phyloP scores from a whole-genome alignment of 2,329 filamentous ascomycete genomes.

The Sporothrix variecibatus region DNA sequence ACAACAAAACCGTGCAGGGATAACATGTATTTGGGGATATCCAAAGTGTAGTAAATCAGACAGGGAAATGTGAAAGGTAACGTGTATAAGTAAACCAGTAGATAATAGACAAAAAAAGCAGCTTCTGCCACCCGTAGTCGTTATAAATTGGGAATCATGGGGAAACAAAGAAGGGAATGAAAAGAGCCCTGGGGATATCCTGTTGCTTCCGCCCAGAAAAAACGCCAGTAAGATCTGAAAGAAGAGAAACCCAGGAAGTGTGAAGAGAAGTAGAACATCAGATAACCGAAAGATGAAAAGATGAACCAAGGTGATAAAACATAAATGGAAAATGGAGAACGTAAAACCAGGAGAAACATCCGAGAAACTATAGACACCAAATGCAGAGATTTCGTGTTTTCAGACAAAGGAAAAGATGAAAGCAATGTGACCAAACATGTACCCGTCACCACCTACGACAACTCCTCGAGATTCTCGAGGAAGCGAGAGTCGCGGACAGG shows the following conservation, averaged over 20 bases:
- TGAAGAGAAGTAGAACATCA: neutral
- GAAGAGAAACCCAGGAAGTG: neutral
- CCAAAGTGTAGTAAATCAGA: neutral
- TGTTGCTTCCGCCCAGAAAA: slow-evolving; percentile 16
- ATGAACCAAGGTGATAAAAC: neutral
- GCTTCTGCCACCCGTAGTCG: neutral
- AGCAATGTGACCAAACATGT: neutral
- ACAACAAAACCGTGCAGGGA: neutral
- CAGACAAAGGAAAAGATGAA: neutral
- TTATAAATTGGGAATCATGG: slow-evolving; percentile 15
- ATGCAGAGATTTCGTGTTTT: neutral
- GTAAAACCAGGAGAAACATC: neutral
- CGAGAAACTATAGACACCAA: neutral
- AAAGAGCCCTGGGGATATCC: slow-evolving; percentile 15
- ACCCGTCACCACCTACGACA: neutral
- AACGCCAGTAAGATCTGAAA: slow-evolving; percentile 11
- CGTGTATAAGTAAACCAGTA: neutral
- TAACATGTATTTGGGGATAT: neutral
- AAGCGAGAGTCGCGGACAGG: slow-evolving; percentile 54
- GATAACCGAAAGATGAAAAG: neutral
- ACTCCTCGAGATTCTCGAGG: slow-evolving; percentile 48
- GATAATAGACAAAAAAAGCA: neutral
- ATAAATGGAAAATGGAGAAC: neutral
- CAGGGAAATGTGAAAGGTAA: neutral
- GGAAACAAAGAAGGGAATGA: neutral